A percentile compares a stretch with the other conserved stretches of the same genome.
Conservation (phyloP, 805 yeast species). For the Saccharomycodes ludwigii region DNA sequence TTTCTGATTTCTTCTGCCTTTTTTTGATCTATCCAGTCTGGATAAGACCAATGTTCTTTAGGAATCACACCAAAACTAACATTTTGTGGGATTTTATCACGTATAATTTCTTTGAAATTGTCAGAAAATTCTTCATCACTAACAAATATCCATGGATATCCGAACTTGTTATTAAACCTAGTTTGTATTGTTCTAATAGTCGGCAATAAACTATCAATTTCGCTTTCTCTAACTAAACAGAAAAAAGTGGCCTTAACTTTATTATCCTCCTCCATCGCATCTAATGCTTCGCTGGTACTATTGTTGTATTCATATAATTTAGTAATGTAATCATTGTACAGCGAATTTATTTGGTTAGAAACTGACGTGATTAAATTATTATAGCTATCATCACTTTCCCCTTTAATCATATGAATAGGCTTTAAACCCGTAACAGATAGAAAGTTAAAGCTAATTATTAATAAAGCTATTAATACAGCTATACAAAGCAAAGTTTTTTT, state of each 20-base stretch:
- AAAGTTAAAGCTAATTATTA: too few relatives aligned
- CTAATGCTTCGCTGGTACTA: too few relatives aligned
- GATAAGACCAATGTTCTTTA: constrained; percentile 56
- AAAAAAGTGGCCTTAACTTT: constrained; percentile 54
- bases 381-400: too few relatives aligned
- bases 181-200: constrained; percentile 54
- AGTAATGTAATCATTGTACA: too few relatives aligned
- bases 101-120: constrained; percentile 38
- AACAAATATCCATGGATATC: constrained; percentile 71
- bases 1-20: constrained; percentile 34
- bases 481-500: too few relatives aligned
- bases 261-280: too few relatives aligned
- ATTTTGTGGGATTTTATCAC: constrained; percentile 43
- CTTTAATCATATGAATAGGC: too few relatives aligned
- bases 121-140: constrained; percentile 55
- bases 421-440: too few relatives aligned
- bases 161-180: constrained; percentile 47
- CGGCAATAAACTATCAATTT: constrained; percentile 41
- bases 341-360: too few relatives aligned
- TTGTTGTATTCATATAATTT: too few relatives aligned
- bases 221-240: constrained; percentile 58
- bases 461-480: too few relatives aligned
- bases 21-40: constrained; percentile 47
- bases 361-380: too few relatives aligned
- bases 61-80: constrained; percentile 54